Base-by-base conservation (phyloP, 139 green algal genomes). In the Micromonas commoda region DNA sequence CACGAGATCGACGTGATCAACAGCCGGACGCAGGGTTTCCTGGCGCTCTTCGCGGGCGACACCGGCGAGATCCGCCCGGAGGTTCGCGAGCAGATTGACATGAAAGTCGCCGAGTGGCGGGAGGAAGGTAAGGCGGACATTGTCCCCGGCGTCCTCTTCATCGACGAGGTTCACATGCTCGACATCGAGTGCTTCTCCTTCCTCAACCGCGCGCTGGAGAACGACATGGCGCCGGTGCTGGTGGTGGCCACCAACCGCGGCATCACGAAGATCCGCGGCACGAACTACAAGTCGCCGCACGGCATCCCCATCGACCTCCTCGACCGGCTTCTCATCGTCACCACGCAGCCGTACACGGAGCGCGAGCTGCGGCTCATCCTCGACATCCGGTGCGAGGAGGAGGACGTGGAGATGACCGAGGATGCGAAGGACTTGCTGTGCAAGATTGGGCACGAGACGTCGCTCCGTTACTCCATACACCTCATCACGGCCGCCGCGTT, bases 131-230 rank as follows among this genome's bases (percentile, higher is more conserved):
- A 99, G 84, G 96, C 96, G 0, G 95, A 98, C 71, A 97, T 99
- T 37, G 86, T 97, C n/a, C 96, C 96, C 0, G 94, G 94, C 23
- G 94, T 98, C 76, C 84, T 97, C 9, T 98, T 98, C 87, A 97
- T 97, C 71, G 94, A 98, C 78, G 91, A 96, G 84, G 89, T 97
- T 68, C 96, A 99, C 90, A 98, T 98, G 96, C 86, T 99, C n/a
- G 96, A 99, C 86, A 97, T 98, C 51, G 96, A 99, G 84, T 99
- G 96, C 90, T 99, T 99, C 87, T 94, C 88, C 16, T 99, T 97
- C 89, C 85, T 99, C 9, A 97, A 97, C 84, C 86, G 94, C 2
- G 96, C 96, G 2, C 90, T 99, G 52, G 96, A 99, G 77, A 96
- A 91, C 67, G 94, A 98, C 77, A 96, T 98, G 92, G 89, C 95